A percentile compares a stretch with the other conserved stretches of the same genome.
Evolutionary conservation across 2,329 filamentous ascomycete species (phyloP).

Genomic region (Cercospora zeae-maydis): DNA sequence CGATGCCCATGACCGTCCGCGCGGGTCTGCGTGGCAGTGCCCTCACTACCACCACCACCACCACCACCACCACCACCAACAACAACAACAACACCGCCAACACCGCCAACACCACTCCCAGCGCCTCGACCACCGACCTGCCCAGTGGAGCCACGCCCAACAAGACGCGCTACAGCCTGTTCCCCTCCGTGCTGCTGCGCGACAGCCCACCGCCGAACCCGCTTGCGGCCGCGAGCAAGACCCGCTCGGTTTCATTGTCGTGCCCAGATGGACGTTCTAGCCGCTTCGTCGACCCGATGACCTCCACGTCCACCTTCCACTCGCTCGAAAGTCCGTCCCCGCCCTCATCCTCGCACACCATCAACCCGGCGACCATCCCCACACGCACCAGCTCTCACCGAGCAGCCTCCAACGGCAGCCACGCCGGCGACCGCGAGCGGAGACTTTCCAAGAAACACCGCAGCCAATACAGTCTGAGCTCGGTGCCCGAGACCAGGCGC

Average conservation of each 20-base stretch:
- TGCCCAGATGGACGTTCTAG: not conserved
- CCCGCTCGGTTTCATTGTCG: not conserved
- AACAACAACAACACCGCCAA: not conserved
- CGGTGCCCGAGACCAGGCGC: constrained; percentile 23
- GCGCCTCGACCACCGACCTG: not conserved
- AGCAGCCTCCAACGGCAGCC: constrained; percentile 40
- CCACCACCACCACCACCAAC: not conserved
- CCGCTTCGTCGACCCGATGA: constrained; percentile 15
- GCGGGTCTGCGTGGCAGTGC: not conserved
- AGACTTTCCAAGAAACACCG: constrained; percentile 22
- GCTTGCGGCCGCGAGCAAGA: not conserved
- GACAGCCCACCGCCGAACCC: not conserved
- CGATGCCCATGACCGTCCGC: not conserved
- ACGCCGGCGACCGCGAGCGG: constrained; percentile 18
- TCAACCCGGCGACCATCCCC: constrained; percentile 53
- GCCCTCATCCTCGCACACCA: constrained; percentile 11
- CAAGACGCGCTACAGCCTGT: constrained; percentile 8
- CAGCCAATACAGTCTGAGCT: constrained; percentile 29
- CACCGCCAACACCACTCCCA: not conserved
- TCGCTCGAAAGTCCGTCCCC: constrained; percentile 4
- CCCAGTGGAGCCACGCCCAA: not conserved
- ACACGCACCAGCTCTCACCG: constrained; percentile 68
- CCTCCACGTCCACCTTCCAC: constrained; percentile 5
- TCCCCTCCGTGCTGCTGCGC: constrained; percentile 7
- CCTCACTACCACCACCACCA: not conserved